Conservation (phyloP, 495 filamentous ascomycete species). For the Tuber magnatum region DNA sequence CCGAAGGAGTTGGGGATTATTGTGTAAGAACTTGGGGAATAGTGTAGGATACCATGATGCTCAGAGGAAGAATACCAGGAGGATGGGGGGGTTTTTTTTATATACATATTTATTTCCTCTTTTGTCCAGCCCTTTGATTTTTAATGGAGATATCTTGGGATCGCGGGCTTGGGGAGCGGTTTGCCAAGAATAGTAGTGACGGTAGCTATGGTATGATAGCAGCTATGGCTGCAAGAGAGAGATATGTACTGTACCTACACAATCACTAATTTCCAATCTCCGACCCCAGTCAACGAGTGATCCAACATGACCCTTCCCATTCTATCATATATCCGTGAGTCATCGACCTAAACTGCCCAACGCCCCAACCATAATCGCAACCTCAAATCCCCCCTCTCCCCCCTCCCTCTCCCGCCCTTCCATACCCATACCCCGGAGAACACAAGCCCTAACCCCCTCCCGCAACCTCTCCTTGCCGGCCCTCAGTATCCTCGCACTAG, state of each 20-base stretch:
- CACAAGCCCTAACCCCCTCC: constrained; percentile 73
- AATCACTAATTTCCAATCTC: not conserved
- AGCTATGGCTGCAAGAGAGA: not conserved
- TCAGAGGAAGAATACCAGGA: not conserved
- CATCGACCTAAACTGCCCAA: constrained; percentile 34
- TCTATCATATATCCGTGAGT: not conserved
- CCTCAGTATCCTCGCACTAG: constrained; percentile 70
- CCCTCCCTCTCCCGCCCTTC: constrained; percentile 43
- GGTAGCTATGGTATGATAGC: no score
- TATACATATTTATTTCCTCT: not conserved
- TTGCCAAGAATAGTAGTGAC: not conserved
- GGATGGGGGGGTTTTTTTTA: no score
- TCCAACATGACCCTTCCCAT: not conserved
- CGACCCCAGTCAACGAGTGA: not conserved
- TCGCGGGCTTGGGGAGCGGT: not conserved
- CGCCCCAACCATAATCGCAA: constrained; percentile 82
- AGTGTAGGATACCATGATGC: not conserved
- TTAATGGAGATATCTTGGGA: not conserved
- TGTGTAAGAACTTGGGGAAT: constrained; percentile 27
- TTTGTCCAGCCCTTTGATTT: constrained; percentile 5
- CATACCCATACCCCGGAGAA: constrained; percentile 60
- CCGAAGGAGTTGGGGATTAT: constrained; percentile 50
- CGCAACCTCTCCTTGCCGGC: constrained; percentile 67
- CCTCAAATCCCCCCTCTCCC: constrained; percentile 77
- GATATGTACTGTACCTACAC: not conserved